Base-by-base conservation (phyloP, 1,284 basidiomycete genomes). In the Cryptococcus deneoformans region DNA sequence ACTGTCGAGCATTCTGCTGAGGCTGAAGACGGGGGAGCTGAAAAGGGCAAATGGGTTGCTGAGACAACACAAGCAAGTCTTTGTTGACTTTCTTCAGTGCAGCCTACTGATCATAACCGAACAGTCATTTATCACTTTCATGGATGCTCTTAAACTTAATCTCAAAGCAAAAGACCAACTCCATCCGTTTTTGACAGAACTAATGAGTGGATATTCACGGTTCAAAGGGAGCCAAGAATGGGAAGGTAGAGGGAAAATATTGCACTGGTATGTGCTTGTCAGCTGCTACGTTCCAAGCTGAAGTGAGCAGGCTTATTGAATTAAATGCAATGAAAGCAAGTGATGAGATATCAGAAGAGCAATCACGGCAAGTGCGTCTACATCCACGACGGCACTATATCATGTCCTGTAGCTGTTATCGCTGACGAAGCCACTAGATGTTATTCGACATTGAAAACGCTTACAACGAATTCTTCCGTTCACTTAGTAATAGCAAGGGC, bases 311-410 rank as follows among this genome's bases (percentile, higher is more conserved):
- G 93, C 82, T 98, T 44, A 99, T 99, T 69, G 90, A 90, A 5
- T 83, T 99, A 44, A 99, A 99, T 68, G 88, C 87, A 1, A 96
- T 98, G 92, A 92, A 92, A 72, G 96, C 92, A 5, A 92, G 91
- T 35, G 95, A 98, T 68, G 93, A 97, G 77, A 88, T 99, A 52
- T 88, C 89, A 0, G 94, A 99, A 59, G 94, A 98, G 65, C 93
- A 99, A 71, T 89, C 90, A 1, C 82, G 96, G 57, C 93, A 97
- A 83, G 92, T 89, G 57, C 53, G 82, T 29, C 29, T 29, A 29
- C 29, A 29, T 29, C 29, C 29, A 3, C 29, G 29, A 29, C 29
- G 29, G 29, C 5, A 29, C 29, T 53, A 44, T n/a, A 48, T 53
- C 48, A n/a, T 7, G 48, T 42, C 12, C 34, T 14, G 20, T 11